phyloP scores from a whole-genome alignment of 352 stramenopile genomes.

The Globisporangium viniferum region DNA sequence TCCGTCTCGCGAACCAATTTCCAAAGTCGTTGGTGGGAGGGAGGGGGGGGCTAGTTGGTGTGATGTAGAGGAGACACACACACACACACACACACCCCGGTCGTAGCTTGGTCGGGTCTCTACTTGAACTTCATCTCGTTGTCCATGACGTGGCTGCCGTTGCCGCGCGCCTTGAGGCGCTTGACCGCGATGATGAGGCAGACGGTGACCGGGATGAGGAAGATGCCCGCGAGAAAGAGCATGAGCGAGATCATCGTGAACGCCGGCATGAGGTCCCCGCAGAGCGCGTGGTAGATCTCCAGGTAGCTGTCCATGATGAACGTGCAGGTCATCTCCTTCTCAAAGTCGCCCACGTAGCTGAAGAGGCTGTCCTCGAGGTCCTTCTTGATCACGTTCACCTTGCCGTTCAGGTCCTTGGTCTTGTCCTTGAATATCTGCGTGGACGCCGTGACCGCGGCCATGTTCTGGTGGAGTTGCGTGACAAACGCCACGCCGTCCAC shows the following conservation, averaged over 20 bases:
- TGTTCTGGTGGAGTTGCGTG: conserved; percentile 26
- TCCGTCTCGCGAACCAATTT: not conserved
- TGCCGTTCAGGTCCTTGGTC: conserved; percentile 29
- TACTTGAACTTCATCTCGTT: conserved; percentile 66
- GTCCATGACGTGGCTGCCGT: conserved; percentile 49
- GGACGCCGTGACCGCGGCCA: conserved; percentile 22
- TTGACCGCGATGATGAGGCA: conserved; percentile 70
- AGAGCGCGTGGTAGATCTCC: conserved; percentile 49
- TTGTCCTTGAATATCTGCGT: conserved; percentile 37
- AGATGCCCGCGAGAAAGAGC: conserved; percentile 62
- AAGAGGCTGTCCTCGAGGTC: conserved; percentile 44
- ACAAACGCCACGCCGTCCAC: conserved; percentile 29
- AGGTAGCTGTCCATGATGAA: conserved; percentile 51
- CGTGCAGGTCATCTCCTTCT: conserved; percentile 58
- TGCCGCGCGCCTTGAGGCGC: conserved; percentile 51
- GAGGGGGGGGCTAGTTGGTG: not conserved
- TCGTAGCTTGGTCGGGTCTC: not conserved
- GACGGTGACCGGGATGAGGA: conserved; percentile 63
- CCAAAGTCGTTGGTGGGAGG: not conserved
- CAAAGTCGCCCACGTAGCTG: conserved; percentile 52
- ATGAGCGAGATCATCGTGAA: conserved; percentile 78
- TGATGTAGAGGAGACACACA: too few relatives aligned
- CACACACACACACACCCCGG: too few relatives aligned
- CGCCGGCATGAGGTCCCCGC: conserved; percentile 54
- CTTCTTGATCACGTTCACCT: conserved; percentile 40